Conservation (phyloP, 257 asterid genomes). For the Rhazya stricta region DNA sequence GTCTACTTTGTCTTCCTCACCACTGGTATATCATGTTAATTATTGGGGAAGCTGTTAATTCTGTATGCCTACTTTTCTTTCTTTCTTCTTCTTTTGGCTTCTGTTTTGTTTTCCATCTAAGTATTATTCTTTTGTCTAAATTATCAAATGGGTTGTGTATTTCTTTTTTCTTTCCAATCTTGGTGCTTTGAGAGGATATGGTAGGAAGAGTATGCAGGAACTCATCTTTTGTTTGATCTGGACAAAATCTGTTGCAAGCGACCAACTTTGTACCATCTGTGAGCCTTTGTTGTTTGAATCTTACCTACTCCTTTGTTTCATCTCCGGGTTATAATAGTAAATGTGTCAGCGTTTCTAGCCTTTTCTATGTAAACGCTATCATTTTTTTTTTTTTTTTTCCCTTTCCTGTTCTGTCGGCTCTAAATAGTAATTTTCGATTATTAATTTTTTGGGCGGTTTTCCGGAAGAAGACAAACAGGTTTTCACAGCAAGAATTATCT, state of each 20-base stretch:
- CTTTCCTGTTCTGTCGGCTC: neutral
- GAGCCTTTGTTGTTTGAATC: neutral
- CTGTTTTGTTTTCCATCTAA: neutral
- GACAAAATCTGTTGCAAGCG: neutral
- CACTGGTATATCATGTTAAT: conserved; percentile 41
- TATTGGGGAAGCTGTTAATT: neutral
- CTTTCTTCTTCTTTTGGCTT: neutral
- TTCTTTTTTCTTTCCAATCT: neutral
- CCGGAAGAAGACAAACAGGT: neutral
- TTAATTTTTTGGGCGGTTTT: neutral
- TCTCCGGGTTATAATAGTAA: neutral
- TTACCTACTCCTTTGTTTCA: neutral
- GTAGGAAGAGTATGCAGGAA: conserved; percentile 1
- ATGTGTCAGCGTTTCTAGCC: neutral
- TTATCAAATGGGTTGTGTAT: neutral
- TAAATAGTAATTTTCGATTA: neutral
- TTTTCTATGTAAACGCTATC: neutral
- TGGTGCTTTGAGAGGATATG: neutral
- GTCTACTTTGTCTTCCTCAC: conserved; percentile 85
- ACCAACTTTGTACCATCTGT: conserved; percentile 14
- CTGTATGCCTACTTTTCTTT: neutral
- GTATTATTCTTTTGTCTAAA: neutral
- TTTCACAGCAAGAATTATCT: neutral
- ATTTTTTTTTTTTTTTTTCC: too few relatives aligned
- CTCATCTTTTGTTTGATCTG: neutral